Evolutionary conservation across 176 grass and related monocot species (phyloP).

Genomic region (Luzula sylvatica): DNA sequence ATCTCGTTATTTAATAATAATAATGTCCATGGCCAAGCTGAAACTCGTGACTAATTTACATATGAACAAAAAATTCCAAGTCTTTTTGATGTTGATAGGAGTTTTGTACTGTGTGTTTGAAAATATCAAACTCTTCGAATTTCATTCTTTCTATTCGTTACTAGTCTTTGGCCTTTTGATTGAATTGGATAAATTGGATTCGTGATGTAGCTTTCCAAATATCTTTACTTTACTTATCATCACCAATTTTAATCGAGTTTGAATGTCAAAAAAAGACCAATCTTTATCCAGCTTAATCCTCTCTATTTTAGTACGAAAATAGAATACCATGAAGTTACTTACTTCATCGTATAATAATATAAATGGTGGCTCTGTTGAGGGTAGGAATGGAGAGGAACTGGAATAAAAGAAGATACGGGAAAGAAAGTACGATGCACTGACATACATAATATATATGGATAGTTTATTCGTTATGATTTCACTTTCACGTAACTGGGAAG

Average conservation of each 20-base stretch:
- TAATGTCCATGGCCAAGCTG: too few species aligned
- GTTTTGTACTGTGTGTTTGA: too few species aligned
- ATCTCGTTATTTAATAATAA: too few species aligned
- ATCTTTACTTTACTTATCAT: neutral
- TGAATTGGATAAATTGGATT: constrained; percentile 1
- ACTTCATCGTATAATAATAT: too few species aligned
- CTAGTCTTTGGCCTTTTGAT: neutral
- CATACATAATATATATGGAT: neutral
- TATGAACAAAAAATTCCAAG: too few species aligned
- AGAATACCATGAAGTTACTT: too few species aligned
- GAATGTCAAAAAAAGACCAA: neutral
- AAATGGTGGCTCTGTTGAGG: too few species aligned
- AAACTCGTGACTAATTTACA: too few species aligned
- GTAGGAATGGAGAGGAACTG: neutral
- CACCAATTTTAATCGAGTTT: neutral
- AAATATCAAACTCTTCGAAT: too few species aligned
- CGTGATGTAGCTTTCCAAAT: constrained; percentile 11
- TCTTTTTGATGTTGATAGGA: too few species aligned
- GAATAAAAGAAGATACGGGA: neutral
- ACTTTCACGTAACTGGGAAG: constrained; percentile 18
- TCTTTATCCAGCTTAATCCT: too few species aligned
- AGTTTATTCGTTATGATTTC: constrained; percentile 21
- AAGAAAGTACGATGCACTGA: constrained; percentile 14
- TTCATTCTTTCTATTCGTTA: neutral
- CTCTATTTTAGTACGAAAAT: too few species aligned